Evolutionary conservation across 768 basidiomycete genomes (phyloP).

Genomic region (Mycena crocata): DNA sequence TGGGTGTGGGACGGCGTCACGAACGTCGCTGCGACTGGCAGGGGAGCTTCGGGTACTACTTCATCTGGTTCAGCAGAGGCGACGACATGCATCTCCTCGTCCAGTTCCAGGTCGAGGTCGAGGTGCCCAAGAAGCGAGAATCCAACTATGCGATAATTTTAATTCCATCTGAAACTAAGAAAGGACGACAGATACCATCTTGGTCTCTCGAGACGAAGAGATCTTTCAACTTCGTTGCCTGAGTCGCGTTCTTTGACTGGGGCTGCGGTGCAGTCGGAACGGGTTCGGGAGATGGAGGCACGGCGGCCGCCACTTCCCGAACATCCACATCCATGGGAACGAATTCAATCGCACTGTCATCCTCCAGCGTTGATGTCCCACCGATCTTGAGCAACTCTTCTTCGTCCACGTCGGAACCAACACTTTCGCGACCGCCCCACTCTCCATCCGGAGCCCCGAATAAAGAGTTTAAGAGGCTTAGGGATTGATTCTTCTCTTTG

Average conservation of each 20-base stretch:
- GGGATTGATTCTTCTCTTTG: conserved; percentile 57
- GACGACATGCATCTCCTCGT: conserved; percentile 47
- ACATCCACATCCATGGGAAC: conserved; percentile 45
- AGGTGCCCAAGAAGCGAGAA: conserved; percentile 85
- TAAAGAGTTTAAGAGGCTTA: conserved; percentile 63
- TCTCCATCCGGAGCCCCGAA: conserved; percentile 62
- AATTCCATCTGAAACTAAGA: conserved; percentile 8
- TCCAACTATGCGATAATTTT: conserved; percentile 40
- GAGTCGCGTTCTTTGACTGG: conserved; percentile 28
- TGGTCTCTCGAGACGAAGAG: conserved; percentile 79
- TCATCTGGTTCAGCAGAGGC: conserved; percentile 39
- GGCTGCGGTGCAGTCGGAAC: conserved; percentile 17
- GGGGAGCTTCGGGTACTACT: conserved; percentile 38
- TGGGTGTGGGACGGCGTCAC: conserved; percentile 22
- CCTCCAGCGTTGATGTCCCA: conserved; percentile 35
- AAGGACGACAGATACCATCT: conserved; percentile 59
- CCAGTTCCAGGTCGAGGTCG: conserved; percentile 78
- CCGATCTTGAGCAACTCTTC: conserved; percentile 44
- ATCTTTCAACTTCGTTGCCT: conserved; percentile 66
- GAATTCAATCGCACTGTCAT: conserved; percentile 46
- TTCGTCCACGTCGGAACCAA: conserved; percentile 67
- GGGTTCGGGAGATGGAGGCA: neutral
- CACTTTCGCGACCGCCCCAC: conserved; percentile 72
- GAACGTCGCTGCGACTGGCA: conserved; percentile 21
- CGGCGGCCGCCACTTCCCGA: neutral